These are phyloP conservation scores for Thelonectria rubi DNA, from an alignment of 2,329 filamentous ascomycete species.

Conservation along the genomic window DNA sequence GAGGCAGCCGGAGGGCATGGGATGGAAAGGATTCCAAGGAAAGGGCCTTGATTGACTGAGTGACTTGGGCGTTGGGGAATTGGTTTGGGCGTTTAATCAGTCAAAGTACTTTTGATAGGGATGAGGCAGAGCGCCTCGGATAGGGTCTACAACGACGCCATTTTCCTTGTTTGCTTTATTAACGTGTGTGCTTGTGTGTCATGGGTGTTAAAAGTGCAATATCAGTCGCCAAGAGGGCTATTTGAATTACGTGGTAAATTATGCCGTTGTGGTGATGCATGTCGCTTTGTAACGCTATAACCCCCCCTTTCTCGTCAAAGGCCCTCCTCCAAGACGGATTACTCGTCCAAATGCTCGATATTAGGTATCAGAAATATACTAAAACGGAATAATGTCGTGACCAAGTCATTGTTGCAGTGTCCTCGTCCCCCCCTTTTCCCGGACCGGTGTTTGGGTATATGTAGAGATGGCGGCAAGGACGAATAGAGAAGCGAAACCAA, in stretches of 20 bases:
- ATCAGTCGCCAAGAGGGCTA: too few relatives aligned
- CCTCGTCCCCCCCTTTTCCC: not conserved
- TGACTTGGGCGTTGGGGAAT: conserved; percentile 14
- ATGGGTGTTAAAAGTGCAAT: too few relatives aligned
- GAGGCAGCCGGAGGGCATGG: conserved; percentile 16
- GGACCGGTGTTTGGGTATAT: too few relatives aligned
- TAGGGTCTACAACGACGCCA: conserved; percentile 36
- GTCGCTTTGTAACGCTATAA: not conserved
- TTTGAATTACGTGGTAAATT: conserved; percentile 2
- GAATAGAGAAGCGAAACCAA: not conserved
- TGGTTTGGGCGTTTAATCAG: conserved; percentile 20
- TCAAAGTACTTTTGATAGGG: conserved; percentile 35
- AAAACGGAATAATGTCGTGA: not conserved
- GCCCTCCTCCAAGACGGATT: not conserved
- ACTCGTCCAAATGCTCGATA: not conserved
- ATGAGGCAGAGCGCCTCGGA: conserved; percentile 36
- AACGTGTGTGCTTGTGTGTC: too few relatives aligned
- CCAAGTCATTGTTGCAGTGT: not conserved
- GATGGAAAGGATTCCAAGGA: conserved; percentile 2
- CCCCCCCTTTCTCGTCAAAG: not conserved
- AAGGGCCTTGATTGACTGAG: conserved; percentile 32
- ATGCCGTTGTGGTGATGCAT: conserved; percentile 1
- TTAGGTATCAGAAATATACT: conserved; percentile 1
- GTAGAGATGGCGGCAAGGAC: too few relatives aligned
- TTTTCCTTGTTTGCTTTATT: conserved; percentile 33